Conservation (phyloP, 352 stramenopile species). For the Thraustotheca clavata region DNA sequence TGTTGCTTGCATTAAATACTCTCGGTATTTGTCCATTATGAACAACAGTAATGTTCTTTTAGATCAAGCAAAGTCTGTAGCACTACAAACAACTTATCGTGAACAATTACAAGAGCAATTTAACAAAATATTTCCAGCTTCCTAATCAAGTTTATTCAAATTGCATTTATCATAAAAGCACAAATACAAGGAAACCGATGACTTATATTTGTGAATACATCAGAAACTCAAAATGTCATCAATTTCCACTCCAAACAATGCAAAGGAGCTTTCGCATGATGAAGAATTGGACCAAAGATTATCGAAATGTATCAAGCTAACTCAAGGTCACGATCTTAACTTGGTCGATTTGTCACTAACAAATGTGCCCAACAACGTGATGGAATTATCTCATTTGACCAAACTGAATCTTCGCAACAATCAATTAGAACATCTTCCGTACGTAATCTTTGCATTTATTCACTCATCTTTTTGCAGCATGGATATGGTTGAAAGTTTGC, state of each 20-base stretch:
- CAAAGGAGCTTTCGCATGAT: neutral
- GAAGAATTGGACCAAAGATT: too few species aligned
- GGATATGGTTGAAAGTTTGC: constrained; percentile 14
- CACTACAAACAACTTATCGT: neutral
- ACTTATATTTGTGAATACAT: too few species aligned
- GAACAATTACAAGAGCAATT: constrained; percentile 9
- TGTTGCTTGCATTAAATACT: neutral
- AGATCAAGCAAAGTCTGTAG: neutral
- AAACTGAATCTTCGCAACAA: constrained; percentile 15
- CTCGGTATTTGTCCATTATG: neutral
- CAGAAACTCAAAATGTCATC: too few species aligned
- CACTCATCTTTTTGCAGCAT: constrained; percentile 1
- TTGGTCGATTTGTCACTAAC: neutral
- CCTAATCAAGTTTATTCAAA: too few species aligned
- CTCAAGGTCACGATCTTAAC: constrained; percentile 13
- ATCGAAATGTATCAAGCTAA: constrained; percentile 7
- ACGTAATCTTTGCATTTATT: neutral
- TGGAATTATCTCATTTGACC: constrained; percentile 4
- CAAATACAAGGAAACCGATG: too few species aligned
- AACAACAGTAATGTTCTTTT: neutral
- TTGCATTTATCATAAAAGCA: too few species aligned
- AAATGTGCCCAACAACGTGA: neutral
- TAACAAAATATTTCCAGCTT: neutral
- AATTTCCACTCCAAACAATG: too few species aligned
- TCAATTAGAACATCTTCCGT: constrained; percentile 4